Evolutionary conservation across 2,329 filamentous ascomycete genomes (phyloP).

Genomic region (Pseudogymnoascus sp.): DNA sequence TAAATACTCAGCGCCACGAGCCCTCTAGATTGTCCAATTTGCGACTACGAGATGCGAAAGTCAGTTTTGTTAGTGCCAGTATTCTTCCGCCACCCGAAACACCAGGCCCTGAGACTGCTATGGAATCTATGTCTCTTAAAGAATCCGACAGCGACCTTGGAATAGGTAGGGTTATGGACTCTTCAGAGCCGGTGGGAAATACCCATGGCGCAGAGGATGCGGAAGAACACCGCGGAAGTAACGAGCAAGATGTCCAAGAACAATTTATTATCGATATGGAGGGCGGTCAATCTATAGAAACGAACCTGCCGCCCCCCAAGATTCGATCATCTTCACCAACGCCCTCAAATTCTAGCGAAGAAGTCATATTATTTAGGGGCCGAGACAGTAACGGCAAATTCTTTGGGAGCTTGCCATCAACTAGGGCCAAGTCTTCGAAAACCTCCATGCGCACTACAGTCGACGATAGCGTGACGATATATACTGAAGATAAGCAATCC

Average conservation of each 20-base stretch:
- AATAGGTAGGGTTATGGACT: background rate
- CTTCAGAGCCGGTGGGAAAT: background rate
- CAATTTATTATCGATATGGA: slow-evolving; percentile 30
- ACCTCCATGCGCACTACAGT: background rate
- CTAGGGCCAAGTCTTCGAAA: background rate
- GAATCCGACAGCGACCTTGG: slow-evolving; percentile 2
- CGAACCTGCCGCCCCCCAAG: slow-evolving; percentile 26
- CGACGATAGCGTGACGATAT: background rate
- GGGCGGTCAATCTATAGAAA: slow-evolving; percentile 24
- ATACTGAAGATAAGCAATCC: background rate
- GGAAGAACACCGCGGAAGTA: background rate
- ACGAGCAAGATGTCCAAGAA: background rate
- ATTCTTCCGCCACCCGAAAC: slow-evolving; percentile 30
- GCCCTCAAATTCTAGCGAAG: slow-evolving; percentile 57
- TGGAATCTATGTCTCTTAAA: slow-evolving; percentile 18
- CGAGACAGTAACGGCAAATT: slow-evolving; percentile 26
- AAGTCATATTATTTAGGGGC: slow-evolving; percentile 62
- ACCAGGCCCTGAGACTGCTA: slow-evolving; percentile 21
- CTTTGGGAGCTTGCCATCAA: background rate
- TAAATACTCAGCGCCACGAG: slow-evolving; percentile 44
- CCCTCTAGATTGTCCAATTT: slow-evolving; percentile 38
- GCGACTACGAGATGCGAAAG: slow-evolving; percentile 45
- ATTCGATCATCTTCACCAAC: slow-evolving; percentile 29
- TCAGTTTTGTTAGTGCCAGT: slow-evolving; percentile 55
- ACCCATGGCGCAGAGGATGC: background rate